Base-by-base conservation (phyloP, 139 green algal species). In the Volvox africanus region DNA sequence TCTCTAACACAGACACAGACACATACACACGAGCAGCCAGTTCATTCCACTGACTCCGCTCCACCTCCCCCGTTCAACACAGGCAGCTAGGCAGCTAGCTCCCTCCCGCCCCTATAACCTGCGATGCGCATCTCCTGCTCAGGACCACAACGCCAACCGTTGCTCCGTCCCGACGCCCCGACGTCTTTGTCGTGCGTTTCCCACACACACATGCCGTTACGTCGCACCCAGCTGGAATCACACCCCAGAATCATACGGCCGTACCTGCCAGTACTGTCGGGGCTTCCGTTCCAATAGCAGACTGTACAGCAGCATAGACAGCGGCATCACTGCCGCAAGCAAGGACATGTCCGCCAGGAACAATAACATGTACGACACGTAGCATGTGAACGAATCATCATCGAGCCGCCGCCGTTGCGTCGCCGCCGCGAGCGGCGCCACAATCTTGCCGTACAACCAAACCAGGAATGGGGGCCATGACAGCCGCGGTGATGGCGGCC, bases 271-370 rank as follows among this genome's bases (percentile, higher is more conserved):
- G 87, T 95, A 98, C 12, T 30, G 24, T 19, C 79, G 83, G 6
- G 82, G 75, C 55, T 94, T 93, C 6, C 67, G 62, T 14, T 91
- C 65, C 6, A 93, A 77, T 71, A 97, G 91, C 83, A 97, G 88
- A 2, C 94, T 90, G 91, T 97, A 96, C 61, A 92, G 20, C 20
- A 96, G 91, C 82, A 96, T 90, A 11, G 88, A 91, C 12, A 94
- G 61, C 35, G 91, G 94, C 78, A 95, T 92, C 35, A 94, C 82
- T 33, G 95, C 71, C 13, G 92, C 82, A 14, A 96, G 82, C 36
- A 96, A 37, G 80, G 91, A 95, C 79, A 94, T 94, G 91, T 97
- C 95, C 0, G 79, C 44, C 44, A 96, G 86, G 85, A 97, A 97
- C 2, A 94, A 80, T 0, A 89, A 17, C 22, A 96, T 36, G 87